Evolutionary conservation across 257 asterid species (phyloP), one percentile per base, ranked within the genome.

Genomic region (Rubia yunnanensis): DNA sequence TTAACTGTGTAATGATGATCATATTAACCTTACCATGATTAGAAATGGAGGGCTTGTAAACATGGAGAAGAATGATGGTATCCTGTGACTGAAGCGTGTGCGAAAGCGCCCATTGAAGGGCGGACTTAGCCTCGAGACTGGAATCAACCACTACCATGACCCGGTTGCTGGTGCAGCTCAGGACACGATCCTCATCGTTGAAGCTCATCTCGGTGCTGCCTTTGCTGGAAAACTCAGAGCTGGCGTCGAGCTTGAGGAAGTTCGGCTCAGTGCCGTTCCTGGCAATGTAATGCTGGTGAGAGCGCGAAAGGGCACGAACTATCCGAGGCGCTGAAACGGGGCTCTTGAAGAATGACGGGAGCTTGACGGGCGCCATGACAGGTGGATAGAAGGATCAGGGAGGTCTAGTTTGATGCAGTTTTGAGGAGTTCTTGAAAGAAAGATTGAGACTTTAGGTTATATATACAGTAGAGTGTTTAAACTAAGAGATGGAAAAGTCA

Each of bases 81-180:
- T 87, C 98, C 14, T 83, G 87, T 78, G 60, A 75, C 61, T 89
- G 98, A 52, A 92, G 81, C 38, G 96, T 78, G 68, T 89, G 96
- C 1, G 98, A 82, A 49, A 92, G 85, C 7, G 92, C 88, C 98
- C 97, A 92, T 27, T 87, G 88, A 17, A 92, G 86, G 22, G 97
- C 98, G 49, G 69, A 82, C 76, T 80, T 81, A 11, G 97, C 85
- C 75, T 87, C 94, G 0, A 54, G 56, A 48, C 82, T 71, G 3
- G 84, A 72, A 66, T 89, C 97, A 32, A 92, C 81, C 39, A 87
- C 94, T n/a, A 89, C 88, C 98, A 92, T 89, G 18, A 87, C 98
- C 69, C 86, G 75, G 73, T 92, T 91, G 63, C 92, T 84, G 14
- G 66, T 22, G 60, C 4, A 15, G 46, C 59, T 56, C 4, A 83